Evolutionary conservation across 2,329 filamentous ascomycete species (phyloP).

Genomic region (Colletotrichum noveboracense): DNA sequence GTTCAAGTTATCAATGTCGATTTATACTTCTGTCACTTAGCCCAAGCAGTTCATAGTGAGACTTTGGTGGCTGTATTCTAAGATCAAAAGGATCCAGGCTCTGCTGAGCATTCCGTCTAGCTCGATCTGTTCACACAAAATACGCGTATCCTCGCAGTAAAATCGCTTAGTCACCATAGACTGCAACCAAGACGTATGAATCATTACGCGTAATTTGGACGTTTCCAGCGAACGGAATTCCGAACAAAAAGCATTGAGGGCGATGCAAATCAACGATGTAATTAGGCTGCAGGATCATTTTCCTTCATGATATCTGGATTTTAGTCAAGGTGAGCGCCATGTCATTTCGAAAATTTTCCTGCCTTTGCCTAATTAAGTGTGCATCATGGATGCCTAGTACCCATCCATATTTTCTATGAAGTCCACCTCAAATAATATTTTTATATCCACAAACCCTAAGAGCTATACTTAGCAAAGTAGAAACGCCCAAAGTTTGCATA

Average conservation of each 20-base stretch:
- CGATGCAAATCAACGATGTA: background rate
- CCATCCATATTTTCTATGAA: background rate
- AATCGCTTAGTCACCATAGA: background rate
- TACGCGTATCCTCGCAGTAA: background rate
- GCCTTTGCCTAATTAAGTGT: background rate
- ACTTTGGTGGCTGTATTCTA: background rate
- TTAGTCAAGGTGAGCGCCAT: background rate
- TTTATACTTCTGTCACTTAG: background rate
- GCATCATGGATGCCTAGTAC: background rate
- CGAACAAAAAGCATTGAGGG: background rate
- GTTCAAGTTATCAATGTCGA: background rate
- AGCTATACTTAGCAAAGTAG: background rate
- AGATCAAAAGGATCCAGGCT: background rate
- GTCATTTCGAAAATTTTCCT: background rate
- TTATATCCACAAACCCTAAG: background rate
- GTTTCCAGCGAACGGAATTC: background rate
- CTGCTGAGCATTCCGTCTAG: background rate
- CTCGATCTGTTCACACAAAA: background rate
- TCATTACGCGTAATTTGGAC: background rate
- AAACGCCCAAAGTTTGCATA: background rate
- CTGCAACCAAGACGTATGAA: background rate
- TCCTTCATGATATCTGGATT: background rate
- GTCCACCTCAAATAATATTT: background rate
- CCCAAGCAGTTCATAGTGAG: background rate
- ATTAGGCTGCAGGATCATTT: background rate